Evolutionary conservation across 2,329 filamentous ascomycete genomes (phyloP), one percentile per base, ranked within the genome.

Genomic region (Ceratocystis variospora): DNA sequence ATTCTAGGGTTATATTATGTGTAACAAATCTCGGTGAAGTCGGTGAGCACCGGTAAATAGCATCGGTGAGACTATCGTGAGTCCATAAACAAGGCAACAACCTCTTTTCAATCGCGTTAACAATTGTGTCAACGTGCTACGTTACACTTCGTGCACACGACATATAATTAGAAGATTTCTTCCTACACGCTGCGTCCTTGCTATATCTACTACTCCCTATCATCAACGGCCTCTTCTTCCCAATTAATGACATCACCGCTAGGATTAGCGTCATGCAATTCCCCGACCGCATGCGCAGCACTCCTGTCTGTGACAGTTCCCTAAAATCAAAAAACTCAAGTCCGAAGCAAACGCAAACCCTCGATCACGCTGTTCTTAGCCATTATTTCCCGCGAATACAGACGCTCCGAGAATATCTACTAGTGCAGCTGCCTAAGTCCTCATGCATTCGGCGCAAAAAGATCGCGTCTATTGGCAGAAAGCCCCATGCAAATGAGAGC

Each of bases 401-500:
- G 66, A 85, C 85, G 0, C 77, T 96, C 67, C 85, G 90, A 71
- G 79, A 87, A 67, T 89, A 90, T 76, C 77, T 92, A 48, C 77
- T 92, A 61, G 77, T 78, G 22, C 82, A 79, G 68, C 80, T 95
- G 10, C 87, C 89, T 0, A 70, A 74, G n/a, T 79, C 83, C 10
- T 93, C 89, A 4, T 87, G 80, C 65, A 73, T 85, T 65, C 77
- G 84, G 59, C 77, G 81, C 37, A 83, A 79, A 71, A 86, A 84
- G 71, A 79, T 87, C 61, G 72, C 76, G 1, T 75, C 74, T 3
- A 69, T 84, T 25, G 79, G 80, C 3, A 74, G 80, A 63, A 69
- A 74, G 44, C 74, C 76, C 62, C 70, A 76, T 19, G 61, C 70
- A 19, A 31, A 22, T 28, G 37, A 22, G 70, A 72, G 12, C 19